These are phyloP conservation scores for Strobilomyces dryophilus DNA, from an alignment of 768 basidiomycete species.

Conservation along the genomic window DNA sequence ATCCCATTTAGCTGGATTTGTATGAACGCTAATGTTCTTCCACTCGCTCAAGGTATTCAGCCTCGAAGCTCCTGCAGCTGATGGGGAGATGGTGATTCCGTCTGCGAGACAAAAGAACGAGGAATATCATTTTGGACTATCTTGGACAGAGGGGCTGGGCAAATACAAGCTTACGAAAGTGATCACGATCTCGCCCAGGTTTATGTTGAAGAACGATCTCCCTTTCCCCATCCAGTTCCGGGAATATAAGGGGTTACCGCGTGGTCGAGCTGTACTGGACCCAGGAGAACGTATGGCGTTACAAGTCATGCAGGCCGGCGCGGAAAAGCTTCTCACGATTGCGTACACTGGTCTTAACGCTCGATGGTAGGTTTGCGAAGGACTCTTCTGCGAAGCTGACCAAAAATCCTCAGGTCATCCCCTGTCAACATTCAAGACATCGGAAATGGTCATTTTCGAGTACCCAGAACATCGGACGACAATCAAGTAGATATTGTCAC, in stretches of 20 bases:
- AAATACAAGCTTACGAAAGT: slow-evolving; percentile 97
- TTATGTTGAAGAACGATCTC: slow-evolving; percentile 82
- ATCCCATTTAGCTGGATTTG: slow-evolving; percentile 2
- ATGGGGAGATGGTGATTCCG: slow-evolving; percentile 72
- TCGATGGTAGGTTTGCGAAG: slow-evolving; percentile 58
- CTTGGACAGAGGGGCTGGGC: slow-evolving; percentile 91
- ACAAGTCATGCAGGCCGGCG: slow-evolving; percentile 58
- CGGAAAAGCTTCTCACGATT: slow-evolving; percentile 75
- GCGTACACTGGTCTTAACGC: slow-evolving; percentile 84
- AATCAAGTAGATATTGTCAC: slow-evolving; percentile 54
- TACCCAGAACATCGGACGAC: slow-evolving; percentile 41
- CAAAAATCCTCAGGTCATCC: slow-evolving; percentile 61
- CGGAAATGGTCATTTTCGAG: slow-evolving; percentile 73
- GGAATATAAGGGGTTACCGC: slow-evolving; percentile 73
- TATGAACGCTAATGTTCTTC: slow-evolving; percentile 4
- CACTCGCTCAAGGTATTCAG: slow-evolving; percentile 58
- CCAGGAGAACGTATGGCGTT: slow-evolving; percentile 70
- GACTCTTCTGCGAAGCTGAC: not conserved
- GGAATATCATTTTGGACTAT: slow-evolving; percentile 78
- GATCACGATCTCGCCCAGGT: slow-evolving; percentile 86
- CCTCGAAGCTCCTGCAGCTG: slow-evolving; percentile 90
- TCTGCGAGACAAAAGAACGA: slow-evolving; percentile 59
- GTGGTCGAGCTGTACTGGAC: slow-evolving; percentile 54
- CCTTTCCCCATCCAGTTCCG: slow-evolving; percentile 69
- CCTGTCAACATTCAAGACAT: slow-evolving; percentile 92